Evolutionary conservation across 768 basidiomycete genomes (phyloP).

Genomic region (Kondoa malvinella): DNA sequence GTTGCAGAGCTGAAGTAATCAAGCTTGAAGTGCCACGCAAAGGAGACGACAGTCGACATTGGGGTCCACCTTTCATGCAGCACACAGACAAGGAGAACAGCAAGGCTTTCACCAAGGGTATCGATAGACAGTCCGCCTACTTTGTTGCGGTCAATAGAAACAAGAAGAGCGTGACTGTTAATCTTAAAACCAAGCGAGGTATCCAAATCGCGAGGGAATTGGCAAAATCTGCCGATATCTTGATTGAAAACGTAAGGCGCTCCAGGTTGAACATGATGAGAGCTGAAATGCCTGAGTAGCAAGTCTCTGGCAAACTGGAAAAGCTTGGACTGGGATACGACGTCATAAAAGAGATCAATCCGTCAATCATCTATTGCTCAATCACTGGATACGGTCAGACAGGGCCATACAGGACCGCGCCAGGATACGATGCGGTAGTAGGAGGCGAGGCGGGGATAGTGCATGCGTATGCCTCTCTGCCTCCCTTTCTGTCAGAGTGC

Average conservation of each 20-base stretch:
- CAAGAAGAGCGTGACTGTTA: conserved; percentile 71
- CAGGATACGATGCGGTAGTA: conserved; percentile 44
- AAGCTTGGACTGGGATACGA: conserved; percentile 73
- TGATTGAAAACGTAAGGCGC: conserved; percentile 40
- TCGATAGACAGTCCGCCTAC: neutral
- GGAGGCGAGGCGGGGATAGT: conserved; percentile 50
- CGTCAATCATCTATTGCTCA: conserved; percentile 64
- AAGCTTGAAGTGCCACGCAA: conserved; percentile 58
- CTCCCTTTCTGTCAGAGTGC: no score
- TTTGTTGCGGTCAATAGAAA: conserved; percentile 34
- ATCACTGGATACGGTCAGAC: conserved; percentile 71
- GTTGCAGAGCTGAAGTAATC: conserved; percentile 55
- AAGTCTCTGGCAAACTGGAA: conserved; percentile 48
- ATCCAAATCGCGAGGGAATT: conserved; percentile 55
- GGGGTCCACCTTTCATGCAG: neutral
- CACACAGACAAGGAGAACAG: neutral
- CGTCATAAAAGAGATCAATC: conserved; percentile 58
- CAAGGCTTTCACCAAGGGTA: neutral
- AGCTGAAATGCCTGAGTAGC: no score
- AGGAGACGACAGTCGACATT: neutral
- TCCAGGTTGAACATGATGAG: conserved; percentile 5
- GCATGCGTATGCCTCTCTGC: conserved; percentile 9
- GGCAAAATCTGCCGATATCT: conserved; percentile 55
- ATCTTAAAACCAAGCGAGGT: conserved; percentile 64
- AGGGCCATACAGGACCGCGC: conserved; percentile 63